phyloP scores from a whole-genome alignment of 2,329 filamentous ascomycete species.

The Dactylella cylindrospora region DNA sequence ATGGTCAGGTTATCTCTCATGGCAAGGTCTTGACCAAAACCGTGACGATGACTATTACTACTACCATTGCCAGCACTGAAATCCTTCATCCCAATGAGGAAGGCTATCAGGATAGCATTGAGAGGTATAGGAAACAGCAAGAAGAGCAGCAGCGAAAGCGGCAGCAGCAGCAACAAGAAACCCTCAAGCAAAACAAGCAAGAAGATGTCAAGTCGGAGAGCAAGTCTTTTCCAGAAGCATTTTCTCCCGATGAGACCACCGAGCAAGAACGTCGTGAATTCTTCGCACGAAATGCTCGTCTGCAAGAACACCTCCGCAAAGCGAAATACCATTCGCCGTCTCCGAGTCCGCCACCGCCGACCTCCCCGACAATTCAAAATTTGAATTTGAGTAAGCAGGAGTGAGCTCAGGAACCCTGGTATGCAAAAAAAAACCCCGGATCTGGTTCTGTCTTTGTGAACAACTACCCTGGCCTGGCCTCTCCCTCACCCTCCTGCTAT shows the following conservation, averaged over 20 bases:
- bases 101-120: constrained; percentile 46
- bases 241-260: constrained; percentile 31
- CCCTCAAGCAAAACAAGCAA: constrained; percentile 7
- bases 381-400: too few relatives aligned
- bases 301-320: constrained; percentile 39
- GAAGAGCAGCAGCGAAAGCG: constrained; percentile 40
- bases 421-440: background rate
- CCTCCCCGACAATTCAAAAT: constrained; percentile 16
- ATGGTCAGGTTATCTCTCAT: constrained; percentile 44
- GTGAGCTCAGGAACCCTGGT: constrained; percentile 18
- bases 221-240: constrained; percentile 27
- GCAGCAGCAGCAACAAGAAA: constrained; percentile 19
- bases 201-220: constrained; percentile 22
- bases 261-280: constrained; percentile 36
- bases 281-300: constrained; percentile 32
- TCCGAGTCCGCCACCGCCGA: constrained; percentile 33
- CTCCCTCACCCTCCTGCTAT: constrained; percentile 20
- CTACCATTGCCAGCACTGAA: constrained; percentile 48
- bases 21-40: constrained; percentile 48
- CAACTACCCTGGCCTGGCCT: constrained; percentile 6
- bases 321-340: constrained; percentile 39
- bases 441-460: constrained; percentile 2
- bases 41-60: constrained; percentile 48
- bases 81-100: constrained; percentile 47
- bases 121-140: constrained; percentile 46